Evolutionary conservation across 148 eudicot species (phyloP).

Genomic region (Rhododendron mucronatum): DNA sequence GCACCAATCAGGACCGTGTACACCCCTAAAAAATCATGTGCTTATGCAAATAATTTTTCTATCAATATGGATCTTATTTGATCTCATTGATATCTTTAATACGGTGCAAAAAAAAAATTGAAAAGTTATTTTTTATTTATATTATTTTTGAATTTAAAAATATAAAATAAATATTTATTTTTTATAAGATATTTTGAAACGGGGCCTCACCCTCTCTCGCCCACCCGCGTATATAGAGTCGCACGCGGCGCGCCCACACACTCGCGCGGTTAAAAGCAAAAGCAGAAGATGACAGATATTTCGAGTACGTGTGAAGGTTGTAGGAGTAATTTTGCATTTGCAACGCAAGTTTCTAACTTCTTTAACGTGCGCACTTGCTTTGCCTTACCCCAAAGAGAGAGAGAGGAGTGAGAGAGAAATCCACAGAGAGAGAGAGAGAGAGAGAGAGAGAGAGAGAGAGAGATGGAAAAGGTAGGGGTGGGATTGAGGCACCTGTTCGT

Average conservation of each 20-base stretch:
- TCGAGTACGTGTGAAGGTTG: not conserved
- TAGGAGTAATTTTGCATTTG: not conserved
- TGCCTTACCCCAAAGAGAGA: not conserved
- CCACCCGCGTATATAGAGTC: not conserved
- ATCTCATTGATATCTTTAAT: no score
- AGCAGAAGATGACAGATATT: not conserved
- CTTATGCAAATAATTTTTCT: no score
- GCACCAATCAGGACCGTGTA: no score
- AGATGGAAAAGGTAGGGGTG: constrained; percentile 34
- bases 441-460: not conserved
- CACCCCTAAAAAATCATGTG: no score
- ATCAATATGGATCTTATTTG: no score
- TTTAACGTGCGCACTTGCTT: not conserved
- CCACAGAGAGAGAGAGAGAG: not conserved
- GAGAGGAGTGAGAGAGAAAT: not conserved
- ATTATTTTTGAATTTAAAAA: no score
- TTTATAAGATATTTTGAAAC: no score
- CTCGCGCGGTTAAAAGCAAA: constrained; percentile 1
- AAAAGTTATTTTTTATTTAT: no score
- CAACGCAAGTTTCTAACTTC: not conserved
- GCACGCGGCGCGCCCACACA: not conserved
- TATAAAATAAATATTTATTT: no score
- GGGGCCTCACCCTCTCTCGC: not conserved
- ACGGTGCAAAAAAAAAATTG: no score
- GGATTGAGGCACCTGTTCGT: constrained; percentile 54